Conservation (phyloP, 2,329 filamentous ascomycete genomes). For the Claviceps humidiphila region DNA sequence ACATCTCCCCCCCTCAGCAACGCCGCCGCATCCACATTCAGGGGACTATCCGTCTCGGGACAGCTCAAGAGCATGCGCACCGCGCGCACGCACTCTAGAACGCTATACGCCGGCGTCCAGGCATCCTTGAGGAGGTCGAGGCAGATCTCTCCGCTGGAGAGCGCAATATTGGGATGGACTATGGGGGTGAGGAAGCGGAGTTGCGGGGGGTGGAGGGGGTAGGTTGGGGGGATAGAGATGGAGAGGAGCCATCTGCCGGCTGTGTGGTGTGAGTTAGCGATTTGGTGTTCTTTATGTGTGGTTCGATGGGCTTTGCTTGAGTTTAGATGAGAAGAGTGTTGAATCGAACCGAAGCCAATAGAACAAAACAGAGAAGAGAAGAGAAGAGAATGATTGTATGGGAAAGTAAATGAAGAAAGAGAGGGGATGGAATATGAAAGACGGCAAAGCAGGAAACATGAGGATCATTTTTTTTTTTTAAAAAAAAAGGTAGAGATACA, state of each 20-base stretch:
- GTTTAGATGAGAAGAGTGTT: no score
- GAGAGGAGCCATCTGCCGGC: slow-evolving; percentile 70
- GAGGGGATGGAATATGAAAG: no score
- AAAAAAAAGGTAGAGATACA: no score
- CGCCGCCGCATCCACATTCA: slow-evolving; percentile 68
- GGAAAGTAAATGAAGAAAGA: no score
- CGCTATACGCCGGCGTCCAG: slow-evolving; percentile 79
- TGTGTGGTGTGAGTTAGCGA: slow-evolving; percentile 13
- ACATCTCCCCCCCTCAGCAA: slow-evolving; percentile 55
- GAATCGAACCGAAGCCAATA: neutral
- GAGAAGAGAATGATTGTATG: neutral
- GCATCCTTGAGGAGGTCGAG: slow-evolving; percentile 68
- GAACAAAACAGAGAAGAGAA: neutral
- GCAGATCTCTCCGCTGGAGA: slow-evolving; percentile 76
- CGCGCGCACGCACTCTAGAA: slow-evolving; percentile 60
- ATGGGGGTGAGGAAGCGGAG: slow-evolving; percentile 75
- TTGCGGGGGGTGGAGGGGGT: slow-evolving; percentile 65
- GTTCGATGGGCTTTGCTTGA: no score
- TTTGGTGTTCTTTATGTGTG: neutral
- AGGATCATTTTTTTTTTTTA: no score
- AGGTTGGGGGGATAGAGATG: slow-evolving; percentile 63
- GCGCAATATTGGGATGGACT: slow-evolving; percentile 67
- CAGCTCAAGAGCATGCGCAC: slow-evolving; percentile 52
- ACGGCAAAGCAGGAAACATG: no score
- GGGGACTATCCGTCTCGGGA: slow-evolving; percentile 59